Conservation (phyloP, 352 stramenopile genomes). For the Stephanocyclus meneghinianus region DNA sequence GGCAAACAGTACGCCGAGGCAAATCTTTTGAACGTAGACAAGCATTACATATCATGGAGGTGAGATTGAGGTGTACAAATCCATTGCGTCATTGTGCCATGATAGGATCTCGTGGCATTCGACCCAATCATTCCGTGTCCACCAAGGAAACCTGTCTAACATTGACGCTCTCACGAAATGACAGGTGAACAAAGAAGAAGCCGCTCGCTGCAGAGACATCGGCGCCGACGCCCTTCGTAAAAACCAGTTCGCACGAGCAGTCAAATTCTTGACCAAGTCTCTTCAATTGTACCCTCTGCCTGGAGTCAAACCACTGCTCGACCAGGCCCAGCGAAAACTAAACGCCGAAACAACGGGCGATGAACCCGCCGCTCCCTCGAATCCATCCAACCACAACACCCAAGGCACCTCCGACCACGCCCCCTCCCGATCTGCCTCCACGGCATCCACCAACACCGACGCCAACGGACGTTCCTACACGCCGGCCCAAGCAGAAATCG, state of each 20-base stretch:
- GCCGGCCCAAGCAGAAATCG: conserved; percentile 65
- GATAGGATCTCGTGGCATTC: too few relatives aligned
- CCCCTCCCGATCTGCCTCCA: not conserved
- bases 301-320: conserved; percentile 72
- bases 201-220: conserved; percentile 69
- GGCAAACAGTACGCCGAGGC: too few relatives aligned
- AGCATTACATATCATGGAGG: too few relatives aligned
- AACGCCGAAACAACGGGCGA: conserved; percentile 2
- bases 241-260: conserved; percentile 63
- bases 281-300: conserved; percentile 76
- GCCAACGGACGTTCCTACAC: conserved; percentile 64
- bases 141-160: too few relatives aligned
- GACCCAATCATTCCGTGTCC: too few relatives aligned
- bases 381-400: conserved; percentile 17
- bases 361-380: not conserved
- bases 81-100: too few relatives aligned
- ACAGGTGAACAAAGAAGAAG: conserved; percentile 83
- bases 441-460: conserved; percentile 18
- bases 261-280: conserved; percentile 80
- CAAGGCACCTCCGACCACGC: conserved; percentile 13
- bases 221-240: conserved; percentile 62
- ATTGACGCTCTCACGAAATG: not conserved
- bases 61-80: too few relatives aligned
- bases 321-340: conserved; percentile 60
- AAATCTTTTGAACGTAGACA: too few relatives aligned